Evolutionary conservation across 2,329 filamentous ascomycete genomes (phyloP), one percentile per base, ranked within the genome.

Genomic region (Paecilomyces sp.): DNA sequence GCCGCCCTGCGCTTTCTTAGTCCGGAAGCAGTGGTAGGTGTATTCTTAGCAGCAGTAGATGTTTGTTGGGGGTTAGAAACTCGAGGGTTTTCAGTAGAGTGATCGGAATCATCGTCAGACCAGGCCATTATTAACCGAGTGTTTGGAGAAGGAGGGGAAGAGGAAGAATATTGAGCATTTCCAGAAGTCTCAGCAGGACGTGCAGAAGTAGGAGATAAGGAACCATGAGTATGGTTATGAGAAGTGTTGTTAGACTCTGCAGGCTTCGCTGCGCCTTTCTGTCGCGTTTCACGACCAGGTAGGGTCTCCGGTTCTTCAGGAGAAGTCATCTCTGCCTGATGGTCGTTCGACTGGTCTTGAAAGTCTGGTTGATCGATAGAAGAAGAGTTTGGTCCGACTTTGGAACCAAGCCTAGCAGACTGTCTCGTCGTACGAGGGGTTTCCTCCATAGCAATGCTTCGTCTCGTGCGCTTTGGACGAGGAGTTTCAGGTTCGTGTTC

Each of bases 361-460:
- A 56, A 59, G 22, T 25, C 41, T 22, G 55, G 36, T 24, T 58
- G 24, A 25, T 63, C 55, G 12, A 33, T n/a, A 7, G 55, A 57
- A 24, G 62, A 60, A 36, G 62, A 57, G 31, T 66, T 62, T 24
- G 58, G 61, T 41, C 65, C 65, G 5, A 66, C 63, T 60, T 68
- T 72, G 30, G 30, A 33, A 12, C 30, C n/a, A 13, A 73, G 61
- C 59, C 73, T 68, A 33, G 72, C 67, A 13, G 74, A 76, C 60
- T 71, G 68, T 52, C 74, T 69, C 22, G 72, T 73, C 28, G 72
- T 69, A 51, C 69, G 64, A 13, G 68, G 71, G 3, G 69, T 70
- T 61, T 75, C 72, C 52, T 71, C 67, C 18, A 66, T 67, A 33
- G 67, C 58, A 57, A 67, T 56, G 8, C 63, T 63, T 15, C 72